These are phyloP conservation scores for Spizellomyces punctatus DNA, from an alignment of 192 early-diverging fungal genomes.

Conservation along the genomic window DNA sequence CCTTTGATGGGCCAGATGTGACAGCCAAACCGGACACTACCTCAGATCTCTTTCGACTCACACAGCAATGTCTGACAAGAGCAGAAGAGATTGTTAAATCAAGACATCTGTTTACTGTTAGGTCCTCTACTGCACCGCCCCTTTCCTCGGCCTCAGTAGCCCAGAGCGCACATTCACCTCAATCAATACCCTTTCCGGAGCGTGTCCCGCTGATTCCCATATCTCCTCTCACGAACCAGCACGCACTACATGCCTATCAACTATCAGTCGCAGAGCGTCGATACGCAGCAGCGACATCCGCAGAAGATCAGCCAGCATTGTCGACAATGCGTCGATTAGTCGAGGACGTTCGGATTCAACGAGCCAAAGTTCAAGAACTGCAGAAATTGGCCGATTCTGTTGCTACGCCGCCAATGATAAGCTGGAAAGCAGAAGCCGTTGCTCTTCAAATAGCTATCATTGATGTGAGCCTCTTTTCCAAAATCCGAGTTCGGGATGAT, in stretches of 20 bases:
- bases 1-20: background rate
- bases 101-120: background rate
- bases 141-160: background rate
- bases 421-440: background rate
- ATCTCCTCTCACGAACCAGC: background rate
- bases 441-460: conserved; percentile 8
- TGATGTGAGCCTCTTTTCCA: background rate
- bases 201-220: background rate
- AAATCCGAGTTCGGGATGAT: background rate
- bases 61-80: background rate
- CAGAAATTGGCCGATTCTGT: background rate
- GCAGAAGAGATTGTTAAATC: conserved; percentile 1
- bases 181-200: background rate
- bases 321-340: background rate
- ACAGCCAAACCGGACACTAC: conserved; percentile 5
- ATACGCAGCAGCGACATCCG: background rate
- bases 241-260: background rate
- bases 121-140: background rate
- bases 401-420: background rate
- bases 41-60: background rate
- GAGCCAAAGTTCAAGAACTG: background rate
- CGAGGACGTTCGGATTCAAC: conserved; percentile 5
- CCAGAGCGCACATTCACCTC: too few relatives aligned
- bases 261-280: background rate
- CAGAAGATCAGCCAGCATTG: background rate